Evolutionary conservation across 2,329 filamentous ascomycete genomes (phyloP), one percentile per base, ranked within the genome.

Genomic region (Xylariomycetidae sp.): DNA sequence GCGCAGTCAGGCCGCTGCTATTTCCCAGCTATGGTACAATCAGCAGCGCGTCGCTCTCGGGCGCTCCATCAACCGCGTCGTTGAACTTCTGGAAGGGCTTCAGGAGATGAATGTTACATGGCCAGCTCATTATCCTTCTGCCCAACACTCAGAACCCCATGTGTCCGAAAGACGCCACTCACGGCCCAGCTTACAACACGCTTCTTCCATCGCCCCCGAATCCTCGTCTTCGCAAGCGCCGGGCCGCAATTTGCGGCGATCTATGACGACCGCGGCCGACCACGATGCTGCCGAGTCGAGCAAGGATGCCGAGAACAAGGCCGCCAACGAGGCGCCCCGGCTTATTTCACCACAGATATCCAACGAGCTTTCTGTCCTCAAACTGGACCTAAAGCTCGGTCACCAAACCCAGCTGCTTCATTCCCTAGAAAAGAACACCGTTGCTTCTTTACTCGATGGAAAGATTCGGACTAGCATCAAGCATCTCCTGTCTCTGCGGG

Each of bases 21-120:
- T 95, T 30, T 83, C 94, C 54, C 92, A 96, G 64, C 74, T 96
- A 45, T 86, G 85, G 70, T 95, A 95, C 64, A 96, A 96, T 60
- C 79, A 87, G 52, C 95, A 96, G 58, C 80, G 89, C 38, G 85
- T 81, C 5, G 79, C 85, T 19, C 76, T 98, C n/a, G 86, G 79
- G 26, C 82, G 89, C 39, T 84, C 88, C 10, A 95, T 98, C 54
- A 85, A 81, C 52, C 78, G 80, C 47, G 90, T 89, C 7, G 77
- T 95, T 37, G 87, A 95, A 39, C 77, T 87, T 2, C 65, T 98
- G 44, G 82, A 83, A 57, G 78, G 77, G 39, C 72, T 98, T 37
- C 89, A 94, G 59, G 74, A 89, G 42, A 92, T 86, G 73, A 98
- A 98, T 53, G 67, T 82, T 10, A 76, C 80, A 53, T 96, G 92